Base-by-base conservation (phyloP, 106 monocot species). In the Dioscorea dumetorum region DNA sequence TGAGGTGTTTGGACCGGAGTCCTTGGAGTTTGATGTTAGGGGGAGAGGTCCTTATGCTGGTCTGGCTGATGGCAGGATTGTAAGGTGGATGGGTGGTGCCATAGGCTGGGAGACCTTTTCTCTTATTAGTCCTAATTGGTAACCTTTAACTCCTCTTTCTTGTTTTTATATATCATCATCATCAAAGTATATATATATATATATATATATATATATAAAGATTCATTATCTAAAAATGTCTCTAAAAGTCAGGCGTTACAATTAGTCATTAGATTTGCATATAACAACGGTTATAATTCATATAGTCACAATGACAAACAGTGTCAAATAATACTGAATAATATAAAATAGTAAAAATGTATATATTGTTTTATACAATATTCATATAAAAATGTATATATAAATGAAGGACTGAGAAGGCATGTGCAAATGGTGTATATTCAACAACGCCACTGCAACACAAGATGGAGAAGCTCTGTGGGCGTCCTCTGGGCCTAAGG, bases 61-160 rank as follows among this genome's bases (percentile, higher is more conserved):
- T 17, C 62, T 95, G 24, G 95, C 91, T 20, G 95, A 95, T 63
- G 95, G 95, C 57, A 85, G 95, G 11, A 67, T 95, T 22, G 91
- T 88, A 19, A 75, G 95, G 48, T 91, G 95, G 95, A 81, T 85
- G 85, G 94, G 94, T 0, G 66, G 61, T 16, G 22, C 1, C 7
- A 49, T 72, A 9, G 85, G 88, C 2, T 95, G 95, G 95, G 80
- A 95, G 72, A 91, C 95, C 15, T 95, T 91, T 60, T 91, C 95
- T 4, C 13, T 88, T 33, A 85, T 88, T 19, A 81, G 59, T 48
- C 64, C 85, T 0, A 82, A 80, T 56, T 91, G 91, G 91, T 94
- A n/a, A 82, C 3, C 17, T 21, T 41, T 41, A 41, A 3, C 41
- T 41, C 41, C 10, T 41, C 10, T 10, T 41, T 41, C 41, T 41